Percentiles rank a stretch among this genome's conserved stretches.
These are phyloP conservation scores for Hibiscus mutabilis DNA, from an alignment of 345 rosid species.

Conservation along the genomic window DNA sequence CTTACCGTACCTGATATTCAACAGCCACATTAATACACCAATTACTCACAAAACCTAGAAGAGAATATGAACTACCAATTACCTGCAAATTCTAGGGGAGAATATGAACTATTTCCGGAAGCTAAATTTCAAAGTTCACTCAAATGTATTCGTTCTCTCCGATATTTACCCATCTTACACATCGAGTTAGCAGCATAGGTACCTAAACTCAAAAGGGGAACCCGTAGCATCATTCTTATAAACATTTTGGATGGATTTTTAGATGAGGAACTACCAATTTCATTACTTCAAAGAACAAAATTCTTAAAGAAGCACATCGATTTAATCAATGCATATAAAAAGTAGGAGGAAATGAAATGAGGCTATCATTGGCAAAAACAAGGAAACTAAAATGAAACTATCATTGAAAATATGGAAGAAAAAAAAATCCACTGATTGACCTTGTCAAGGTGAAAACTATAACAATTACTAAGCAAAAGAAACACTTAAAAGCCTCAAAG, in stretches of 20 bases:
- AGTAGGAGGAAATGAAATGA: background rate
- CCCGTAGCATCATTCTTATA: background rate
- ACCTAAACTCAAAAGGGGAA: background rate
- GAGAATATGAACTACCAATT: background rate
- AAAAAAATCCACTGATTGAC: background rate
- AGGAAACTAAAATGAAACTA: background rate
- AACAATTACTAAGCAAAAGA: background rate
- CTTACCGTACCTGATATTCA: background rate
- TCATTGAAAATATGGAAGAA: background rate
- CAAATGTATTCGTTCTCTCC: background rate
- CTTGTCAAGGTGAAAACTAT: slow-evolving; percentile 5
- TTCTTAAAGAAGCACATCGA: background rate
- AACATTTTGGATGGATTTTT: background rate
- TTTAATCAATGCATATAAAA: background rate
- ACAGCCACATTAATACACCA: background rate
- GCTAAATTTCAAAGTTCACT: background rate
- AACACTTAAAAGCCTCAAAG: slow-evolving; percentile 21
- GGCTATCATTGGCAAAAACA: background rate
- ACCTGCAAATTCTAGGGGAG: background rate
- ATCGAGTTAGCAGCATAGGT: background rate
- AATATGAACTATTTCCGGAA: background rate
- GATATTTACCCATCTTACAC: background rate
- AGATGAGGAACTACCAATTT: background rate
- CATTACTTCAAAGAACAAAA: background rate
- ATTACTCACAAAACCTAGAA: background rate